Conservation (phyloP, 2,329 filamentous ascomycete species). For the Aspergillus sergii region DNA sequence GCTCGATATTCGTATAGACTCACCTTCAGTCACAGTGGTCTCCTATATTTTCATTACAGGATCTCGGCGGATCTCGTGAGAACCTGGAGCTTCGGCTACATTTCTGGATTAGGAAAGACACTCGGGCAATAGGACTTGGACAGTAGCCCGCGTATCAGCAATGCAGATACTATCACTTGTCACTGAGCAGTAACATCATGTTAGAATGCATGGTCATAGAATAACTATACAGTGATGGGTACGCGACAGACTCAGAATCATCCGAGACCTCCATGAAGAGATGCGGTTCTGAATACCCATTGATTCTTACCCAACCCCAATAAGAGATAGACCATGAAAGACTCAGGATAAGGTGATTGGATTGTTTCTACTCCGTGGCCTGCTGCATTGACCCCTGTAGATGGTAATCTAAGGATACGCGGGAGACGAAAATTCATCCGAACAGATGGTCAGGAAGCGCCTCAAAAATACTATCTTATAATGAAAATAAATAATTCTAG, state of each 20-base stretch:
- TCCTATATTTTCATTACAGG: slow-evolving; percentile 2
- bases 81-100: slow-evolving; percentile 24
- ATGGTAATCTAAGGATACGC: not conserved
- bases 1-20: not conserved
- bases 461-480: not conserved
- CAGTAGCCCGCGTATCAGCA: not conserved
- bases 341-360: not conserved
- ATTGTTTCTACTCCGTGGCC: not conserved
- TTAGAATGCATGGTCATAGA: not conserved
- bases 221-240: not conserved
- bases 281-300: not conserved
- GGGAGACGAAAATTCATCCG: not conserved
- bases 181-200: not conserved
- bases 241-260: not conserved
- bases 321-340: not conserved
- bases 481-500: too few species aligned
- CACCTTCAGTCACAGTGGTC: not conserved
- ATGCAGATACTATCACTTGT: slow-evolving; percentile 4
- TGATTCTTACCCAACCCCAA: not conserved
- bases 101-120: slow-evolving; percentile 21
- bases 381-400: not conserved
- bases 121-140: not conserved
- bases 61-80: slow-evolving; percentile 15
- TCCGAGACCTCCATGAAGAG: not conserved
- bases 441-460: not conserved